Evolutionary conservation across 2,329 filamentous ascomycete species (phyloP).

Genomic region (Epichloe festucae): DNA sequence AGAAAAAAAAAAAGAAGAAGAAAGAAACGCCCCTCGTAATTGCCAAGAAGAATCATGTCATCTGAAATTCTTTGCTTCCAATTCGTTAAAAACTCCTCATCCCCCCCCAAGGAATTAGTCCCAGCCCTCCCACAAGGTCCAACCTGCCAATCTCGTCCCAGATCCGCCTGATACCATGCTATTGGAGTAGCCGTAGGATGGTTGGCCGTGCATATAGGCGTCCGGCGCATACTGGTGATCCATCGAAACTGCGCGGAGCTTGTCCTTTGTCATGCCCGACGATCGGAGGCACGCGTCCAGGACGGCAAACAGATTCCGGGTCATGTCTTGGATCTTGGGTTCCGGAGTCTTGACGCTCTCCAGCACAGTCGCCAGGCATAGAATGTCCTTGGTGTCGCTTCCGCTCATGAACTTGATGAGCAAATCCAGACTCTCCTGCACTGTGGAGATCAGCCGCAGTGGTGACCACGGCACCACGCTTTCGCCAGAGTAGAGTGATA

Average conservation of each 20-base stretch:
- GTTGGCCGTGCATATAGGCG: constrained; percentile 10
- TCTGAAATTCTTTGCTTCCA: too few species aligned
- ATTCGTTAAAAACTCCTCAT: too few species aligned
- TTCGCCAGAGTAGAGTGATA: constrained; percentile 20
- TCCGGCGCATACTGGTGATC: constrained; percentile 3
- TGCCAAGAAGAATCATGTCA: too few species aligned
- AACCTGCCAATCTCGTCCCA: constrained; percentile 19
- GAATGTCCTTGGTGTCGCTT: constrained; percentile 37
- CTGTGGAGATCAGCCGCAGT: constrained; percentile 26
- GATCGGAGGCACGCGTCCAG: constrained; percentile 32
- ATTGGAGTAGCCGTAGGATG: constrained; percentile 19
- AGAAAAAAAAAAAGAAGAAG: background rate
- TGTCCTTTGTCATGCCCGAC: constrained; percentile 29
- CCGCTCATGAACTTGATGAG: constrained; percentile 33
- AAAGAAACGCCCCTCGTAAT: background rate
- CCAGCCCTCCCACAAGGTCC: constrained; percentile 29
- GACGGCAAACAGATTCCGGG: constrained; percentile 27
- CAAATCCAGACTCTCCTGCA: constrained; percentile 34
- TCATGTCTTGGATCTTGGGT: constrained; percentile 28
- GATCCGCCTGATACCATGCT: constrained; percentile 14
- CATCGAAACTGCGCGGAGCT: constrained; percentile 3
- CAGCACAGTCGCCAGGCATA: constrained; percentile 35
- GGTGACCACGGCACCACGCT: constrained; percentile 29
- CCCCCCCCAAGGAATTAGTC: constrained; percentile 12
- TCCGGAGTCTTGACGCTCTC: constrained; percentile 30